Conservation (phyloP, 768 basidiomycete genomes). For the Amanita subjunquillea region DNA sequence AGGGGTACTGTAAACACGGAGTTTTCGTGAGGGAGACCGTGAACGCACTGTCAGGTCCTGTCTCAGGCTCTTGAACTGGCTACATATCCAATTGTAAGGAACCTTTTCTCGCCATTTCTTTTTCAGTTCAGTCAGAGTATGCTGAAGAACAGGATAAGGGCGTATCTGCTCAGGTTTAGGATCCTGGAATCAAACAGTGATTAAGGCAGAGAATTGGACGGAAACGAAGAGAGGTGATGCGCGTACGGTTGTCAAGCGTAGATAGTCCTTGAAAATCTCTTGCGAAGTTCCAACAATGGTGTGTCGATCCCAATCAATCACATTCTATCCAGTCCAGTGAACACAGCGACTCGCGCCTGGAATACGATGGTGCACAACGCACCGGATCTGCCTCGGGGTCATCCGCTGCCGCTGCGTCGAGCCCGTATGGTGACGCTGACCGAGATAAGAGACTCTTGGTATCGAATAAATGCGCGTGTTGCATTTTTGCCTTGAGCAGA, state of each 20-base stretch:
- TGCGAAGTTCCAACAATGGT: constrained; percentile 90
- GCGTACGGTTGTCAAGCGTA: constrained; percentile 81
- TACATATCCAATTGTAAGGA: constrained; percentile 86
- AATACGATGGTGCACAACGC: constrained; percentile 16
- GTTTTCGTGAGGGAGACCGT: not conserved
- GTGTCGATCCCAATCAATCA: constrained; percentile 91
- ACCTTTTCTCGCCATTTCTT: constrained; percentile 74
- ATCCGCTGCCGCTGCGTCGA: constrained; percentile 26
- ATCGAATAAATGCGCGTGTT: constrained; percentile 45
- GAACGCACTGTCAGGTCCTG: constrained; percentile 91
- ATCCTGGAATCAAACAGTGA: constrained; percentile 43
- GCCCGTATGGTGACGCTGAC: constrained; percentile 33
- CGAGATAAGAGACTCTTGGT: constrained; percentile 26
- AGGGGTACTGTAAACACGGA: not conserved
- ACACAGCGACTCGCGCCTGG: not conserved
- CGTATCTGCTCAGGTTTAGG: constrained; percentile 92
- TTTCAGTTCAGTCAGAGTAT: constrained; percentile 82
- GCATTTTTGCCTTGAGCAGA: constrained; percentile 34
- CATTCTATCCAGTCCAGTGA: constrained; percentile 48
- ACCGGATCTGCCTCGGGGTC: constrained; percentile 71
- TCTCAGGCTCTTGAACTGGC: constrained; percentile 94
- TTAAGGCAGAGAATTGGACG: constrained; percentile 5
- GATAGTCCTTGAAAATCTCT: constrained; percentile 91
- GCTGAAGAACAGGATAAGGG: constrained; percentile 73
- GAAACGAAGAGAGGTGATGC: not conserved